Evolutionary conservation across 257 asterid genomes (phyloP), one percentile per base, ranked within the genome.

Genomic region (Buddleja alternifolia): DNA sequence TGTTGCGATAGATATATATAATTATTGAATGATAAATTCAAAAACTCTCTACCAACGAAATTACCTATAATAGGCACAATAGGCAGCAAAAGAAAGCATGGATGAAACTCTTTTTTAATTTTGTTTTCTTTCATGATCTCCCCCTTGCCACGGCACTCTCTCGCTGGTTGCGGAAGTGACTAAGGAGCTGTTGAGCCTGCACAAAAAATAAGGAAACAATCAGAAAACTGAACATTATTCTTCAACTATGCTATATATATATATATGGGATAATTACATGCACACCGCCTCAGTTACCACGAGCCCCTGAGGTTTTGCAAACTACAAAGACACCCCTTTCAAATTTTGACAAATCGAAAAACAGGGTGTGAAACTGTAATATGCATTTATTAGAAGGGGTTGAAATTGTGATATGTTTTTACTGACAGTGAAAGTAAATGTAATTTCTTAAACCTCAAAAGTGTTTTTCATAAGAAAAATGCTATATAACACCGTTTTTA

Each of bases 181-280:
- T 84, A 24, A 94, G 95, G 66, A 94, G 96, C 61, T 94, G 99
- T 66, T 91, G 99, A 32, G 98, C 97, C 98, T 94, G 87, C 60
- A 75, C 34, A 5, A 29, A 63, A 63, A 37, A 72, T 19, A 64
- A 65, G 15, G 58, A 64, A 74, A 70, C 47, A 47, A 56, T 8
- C 24, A 2, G 36, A 58, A 17, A 36, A 39, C 7, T 39, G 3
- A 6, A 25, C 48, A 17, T 54, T n/a, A 48, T 51, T 48, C 42
- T 73, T 32, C n/a, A 50, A 34, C 58, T 20, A 37, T 48, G 29
- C 52, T 9, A 20, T 9, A n/a, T 47, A 40, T 58, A 62, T 21
- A n/a, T n/a, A n/a, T n/a, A n/a, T n/a, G n/a, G n/a, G n/a, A n/a
- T n/a, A n/a, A n/a, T n/a, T n/a, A n/a, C n/a, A n/a, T n/a, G n/a